Conservation (phyloP, 2,329 filamentous ascomycete species). For the Penicillium olsonii region DNA sequence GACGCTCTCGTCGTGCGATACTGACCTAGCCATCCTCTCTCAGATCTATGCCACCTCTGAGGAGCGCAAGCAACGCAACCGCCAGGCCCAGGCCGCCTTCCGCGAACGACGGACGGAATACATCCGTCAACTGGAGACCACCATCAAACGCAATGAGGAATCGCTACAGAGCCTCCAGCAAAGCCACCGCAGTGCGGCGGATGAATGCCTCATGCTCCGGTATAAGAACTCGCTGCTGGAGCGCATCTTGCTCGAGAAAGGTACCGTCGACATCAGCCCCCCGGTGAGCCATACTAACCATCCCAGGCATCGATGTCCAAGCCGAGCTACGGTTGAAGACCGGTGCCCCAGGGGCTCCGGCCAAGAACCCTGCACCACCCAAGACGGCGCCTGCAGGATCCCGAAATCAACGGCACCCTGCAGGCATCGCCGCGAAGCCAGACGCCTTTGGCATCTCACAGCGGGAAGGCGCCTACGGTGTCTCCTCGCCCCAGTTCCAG, state of each 20-base stretch:
- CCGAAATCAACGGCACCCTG: constrained; percentile 73
- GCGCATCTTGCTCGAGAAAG: constrained; percentile 93
- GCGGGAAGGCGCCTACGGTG: constrained; percentile 42
- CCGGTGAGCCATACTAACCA: constrained; percentile 6
- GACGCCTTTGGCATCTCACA: constrained; percentile 51
- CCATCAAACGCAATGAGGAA: constrained; percentile 95
- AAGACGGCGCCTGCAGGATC: constrained; percentile 72
- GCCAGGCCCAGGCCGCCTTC: constrained; percentile 96
- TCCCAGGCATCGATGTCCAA: constrained; percentile 88
- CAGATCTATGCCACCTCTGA: constrained; percentile 99
- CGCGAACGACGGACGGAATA: constrained; percentile 96
- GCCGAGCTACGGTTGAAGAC: constrained; percentile 92
- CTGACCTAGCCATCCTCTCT: constrained; percentile 18
- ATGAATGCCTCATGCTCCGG: constrained; percentile 96
- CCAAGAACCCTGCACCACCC: constrained; percentile 68
- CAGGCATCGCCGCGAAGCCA: constrained; percentile 73
- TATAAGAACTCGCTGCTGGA: constrained; percentile 98
- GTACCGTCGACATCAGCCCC: constrained; percentile 46
- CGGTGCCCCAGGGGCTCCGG: constrained; percentile 71
- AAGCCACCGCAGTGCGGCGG: constrained; percentile 88
- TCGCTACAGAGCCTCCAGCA: constrained; percentile 89
- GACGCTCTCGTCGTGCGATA: constrained; percentile 6
- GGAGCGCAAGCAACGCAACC: constrained; percentile 95
- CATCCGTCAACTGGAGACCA: constrained; percentile 97
- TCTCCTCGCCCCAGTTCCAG: constrained; percentile 71